Base-by-base conservation (phyloP, 2,329 filamentous ascomycete genomes). In the Huntiella bhutanensis region DNA sequence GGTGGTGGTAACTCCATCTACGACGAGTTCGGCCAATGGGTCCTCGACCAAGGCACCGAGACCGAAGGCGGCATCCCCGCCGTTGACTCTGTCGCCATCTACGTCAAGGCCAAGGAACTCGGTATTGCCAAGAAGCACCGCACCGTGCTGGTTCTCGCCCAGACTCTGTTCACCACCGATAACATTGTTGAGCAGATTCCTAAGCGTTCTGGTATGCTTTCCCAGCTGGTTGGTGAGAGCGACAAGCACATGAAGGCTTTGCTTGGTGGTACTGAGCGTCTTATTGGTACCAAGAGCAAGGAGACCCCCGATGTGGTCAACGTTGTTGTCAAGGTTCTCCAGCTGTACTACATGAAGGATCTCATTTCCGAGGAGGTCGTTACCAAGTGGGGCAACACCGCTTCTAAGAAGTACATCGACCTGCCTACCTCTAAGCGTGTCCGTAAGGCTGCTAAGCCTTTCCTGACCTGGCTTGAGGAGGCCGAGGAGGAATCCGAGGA, bases 341-440 rank as follows among this genome's bases (percentile, higher is more conserved):
- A 93, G 62, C 73, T 82, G 57, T 82, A 88, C 66, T 98, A 96
- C 65, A 76, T 95, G 64, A 72, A 85, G 57, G 91, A 98, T 55
- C 72, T 98, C 47, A 68, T 94, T 56, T 77, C 73, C 44, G 91
- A 98, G 68, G 87, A 94, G 52, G 75, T 86, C 12, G 76, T 93
- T 59, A 82, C 80, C 64, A 80, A 80, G 55, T 98, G 91, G 88
- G 88, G 87, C 53, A 73, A 75, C 59, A 94, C 91, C 72, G 86
- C 88, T 50, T 94, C 85, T 75, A 95, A 93, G 80, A 95, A 95
- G 70, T 96, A 96, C 61, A 83, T 92, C 55, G 88, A 96, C 60
- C 64, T 92, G 51, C 61, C 79, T 50, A 87, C 78, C 51, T 93
- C 85, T 67, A 88, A 86, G 72, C 93, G 92, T 73, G 86, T 96